Evolutionary conservation across 2,329 filamentous ascomycete genomes (phyloP), one percentile per base, ranked within the genome.

Genomic region (Aspergillus novofumigatus): DNA sequence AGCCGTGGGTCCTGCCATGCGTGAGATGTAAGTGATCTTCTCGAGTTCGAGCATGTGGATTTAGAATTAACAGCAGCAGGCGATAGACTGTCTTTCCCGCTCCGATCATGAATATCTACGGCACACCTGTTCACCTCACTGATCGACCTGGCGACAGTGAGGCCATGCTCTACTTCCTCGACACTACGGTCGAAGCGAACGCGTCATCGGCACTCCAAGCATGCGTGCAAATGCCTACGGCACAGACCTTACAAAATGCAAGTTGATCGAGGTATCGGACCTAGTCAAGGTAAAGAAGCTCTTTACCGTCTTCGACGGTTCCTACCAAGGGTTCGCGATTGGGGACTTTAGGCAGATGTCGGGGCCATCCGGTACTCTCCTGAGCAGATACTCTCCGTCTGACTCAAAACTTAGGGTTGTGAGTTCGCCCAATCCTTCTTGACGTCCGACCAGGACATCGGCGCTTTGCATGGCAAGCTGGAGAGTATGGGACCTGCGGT

Each of bases 281-380:
- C 73, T 95, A 28, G 84, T 95, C 70, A 81, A 82, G 65, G 72
- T 82, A 66, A 91, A 88, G 79, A 84, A 83, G 60, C 90, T 93
- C 73, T 92, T 96, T 76, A 90, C 90, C 67, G 92, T 96, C 82
- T 96, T 97, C 76, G 92, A 97, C 78, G 90, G 85, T 62, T 92
- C 92, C 54, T 96, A 96, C 79, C 92, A 96, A n/a, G 92, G 92
- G 48, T 96, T 96, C 71, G 92, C 91, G 5, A 92, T 91, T 1
- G 92, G 92, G 53, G 86, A 92, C 73, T 83, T 94, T 26, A 84
- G 64, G 83, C 84, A 50, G 92, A 96, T 72, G 90, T 88, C 59
- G 90, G 86, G 79, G 89, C 92, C 11, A 85, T 96, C 60, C 88
- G 90, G 62, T 87, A 94, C 80, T 96, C 96, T 69, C 80, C 92